Conservation (phyloP, 1,139 yeast genomes). For the Taphrina betulina region DNA sequence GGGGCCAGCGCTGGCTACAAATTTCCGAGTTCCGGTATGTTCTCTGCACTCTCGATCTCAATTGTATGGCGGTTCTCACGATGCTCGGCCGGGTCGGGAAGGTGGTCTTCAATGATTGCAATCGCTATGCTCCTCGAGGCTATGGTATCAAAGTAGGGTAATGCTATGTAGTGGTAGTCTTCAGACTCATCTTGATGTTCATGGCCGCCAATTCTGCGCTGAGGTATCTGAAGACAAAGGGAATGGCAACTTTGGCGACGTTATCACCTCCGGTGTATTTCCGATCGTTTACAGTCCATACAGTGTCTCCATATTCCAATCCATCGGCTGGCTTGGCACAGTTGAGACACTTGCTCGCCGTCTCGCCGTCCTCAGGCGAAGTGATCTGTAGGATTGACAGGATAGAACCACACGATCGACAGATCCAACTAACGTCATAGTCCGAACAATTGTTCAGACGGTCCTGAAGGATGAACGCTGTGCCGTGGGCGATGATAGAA, state of each 20-base stretch:
- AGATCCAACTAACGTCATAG: slow-evolving; percentile 84
- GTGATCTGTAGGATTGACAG: slow-evolving; percentile 82
- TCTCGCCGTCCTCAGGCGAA: slow-evolving; percentile 43
- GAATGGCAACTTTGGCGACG: slow-evolving; percentile 92
- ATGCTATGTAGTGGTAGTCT: no score
- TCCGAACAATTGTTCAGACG: slow-evolving; percentile 94
- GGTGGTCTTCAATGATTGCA: no score
- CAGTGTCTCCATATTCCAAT: slow-evolving; percentile 55
- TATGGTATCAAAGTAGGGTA: no score
- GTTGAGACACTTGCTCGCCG: slow-evolving; percentile 82
- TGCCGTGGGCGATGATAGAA: slow-evolving; percentile 97
- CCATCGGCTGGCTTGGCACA: slow-evolving; percentile 61
- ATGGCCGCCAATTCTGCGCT: slow-evolving; percentile 96
- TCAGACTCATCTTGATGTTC: slow-evolving; percentile 60
- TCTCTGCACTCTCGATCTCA: no score
- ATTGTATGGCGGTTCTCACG: no score
- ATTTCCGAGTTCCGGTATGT: no score
- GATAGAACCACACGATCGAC: slow-evolving; percentile 91
- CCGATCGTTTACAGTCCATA: slow-evolving; percentile 96
- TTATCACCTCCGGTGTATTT: slow-evolving; percentile 88
- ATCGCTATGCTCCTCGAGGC: no score
- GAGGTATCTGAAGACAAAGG: slow-evolving; percentile 90
- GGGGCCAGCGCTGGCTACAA: no score
- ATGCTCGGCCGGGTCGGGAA: no score
- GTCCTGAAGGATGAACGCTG: slow-evolving; percentile 93